Conservation (phyloP, 1,139 yeast species). For the Pichia sp. region DNA sequence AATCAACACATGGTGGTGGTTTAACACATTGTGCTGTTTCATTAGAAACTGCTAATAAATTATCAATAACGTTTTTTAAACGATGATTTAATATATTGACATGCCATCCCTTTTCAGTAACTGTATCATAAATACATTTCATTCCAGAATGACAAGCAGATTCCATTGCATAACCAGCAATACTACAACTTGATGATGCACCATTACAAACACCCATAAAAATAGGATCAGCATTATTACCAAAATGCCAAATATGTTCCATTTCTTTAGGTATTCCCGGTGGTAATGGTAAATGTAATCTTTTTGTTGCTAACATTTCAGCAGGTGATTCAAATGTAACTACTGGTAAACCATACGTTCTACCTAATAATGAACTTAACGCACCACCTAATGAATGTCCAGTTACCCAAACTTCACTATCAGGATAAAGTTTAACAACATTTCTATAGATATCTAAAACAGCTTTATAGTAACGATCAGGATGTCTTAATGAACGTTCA, state of each 20-base stretch:
- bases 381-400: conserved; percentile 98
- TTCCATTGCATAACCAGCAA: conserved; percentile 97
- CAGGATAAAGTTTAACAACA: conserved; percentile 64
- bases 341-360: conserved; percentile 86
- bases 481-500: conserved; percentile 65
- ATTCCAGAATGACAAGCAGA: conserved; percentile 91
- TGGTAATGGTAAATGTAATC: conserved; percentile 87
- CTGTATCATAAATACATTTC: conserved; percentile 85
- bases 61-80: conserved; percentile 86
- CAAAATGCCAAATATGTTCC: conserved; percentile 91
- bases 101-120: conserved; percentile 85
- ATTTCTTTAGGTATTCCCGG: conserved; percentile 78
- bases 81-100: conserved; percentile 85
- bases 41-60: conserved; percentile 65
- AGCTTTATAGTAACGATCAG: conserved; percentile 80
- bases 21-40: conserved; percentile 67
- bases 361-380: conserved; percentile 69
- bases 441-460: conserved; percentile 71
- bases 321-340: conserved; percentile 95
- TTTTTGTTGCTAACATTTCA: conserved; percentile 71
- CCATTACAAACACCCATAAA: conserved; percentile 97
- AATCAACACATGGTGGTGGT: conserved; percentile 80
- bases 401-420: conserved; percentile 75
- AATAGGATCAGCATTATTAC: conserved; percentile 96
- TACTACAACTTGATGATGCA: conserved; percentile 81